These are phyloP conservation scores for Cucumis melo DNA, from an alignment of 306 rosid species.

Conservation along the genomic window DNA sequence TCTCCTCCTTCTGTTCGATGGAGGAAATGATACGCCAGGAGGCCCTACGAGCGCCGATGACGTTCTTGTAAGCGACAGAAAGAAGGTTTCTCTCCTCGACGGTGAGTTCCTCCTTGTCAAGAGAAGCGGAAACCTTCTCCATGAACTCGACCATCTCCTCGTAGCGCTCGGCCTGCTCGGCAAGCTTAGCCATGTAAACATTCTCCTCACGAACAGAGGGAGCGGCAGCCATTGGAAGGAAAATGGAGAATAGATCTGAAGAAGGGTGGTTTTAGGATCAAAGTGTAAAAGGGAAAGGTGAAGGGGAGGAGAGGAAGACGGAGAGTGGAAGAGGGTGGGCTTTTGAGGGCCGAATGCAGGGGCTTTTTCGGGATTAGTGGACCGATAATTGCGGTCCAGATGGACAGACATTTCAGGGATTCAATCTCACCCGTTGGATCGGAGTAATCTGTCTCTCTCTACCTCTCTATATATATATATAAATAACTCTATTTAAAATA, in stretches of 20 bases:
- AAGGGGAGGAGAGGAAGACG: background rate
- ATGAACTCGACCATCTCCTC: constrained; percentile 99
- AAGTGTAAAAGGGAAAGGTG: background rate
- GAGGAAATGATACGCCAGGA: constrained; percentile 98
- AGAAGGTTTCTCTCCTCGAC: constrained; percentile 94
- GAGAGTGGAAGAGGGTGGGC: background rate
- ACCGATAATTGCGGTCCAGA: constrained; percentile 54
- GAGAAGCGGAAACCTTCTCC: constrained; percentile 92
- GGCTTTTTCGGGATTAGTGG: constrained; percentile 1
- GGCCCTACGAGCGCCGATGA: constrained; percentile 89
- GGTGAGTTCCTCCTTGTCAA: constrained; percentile 81
- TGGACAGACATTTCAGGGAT: background rate
- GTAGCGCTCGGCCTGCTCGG: constrained; percentile 99
- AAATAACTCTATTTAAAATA: background rate
- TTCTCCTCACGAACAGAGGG: constrained; percentile 82
- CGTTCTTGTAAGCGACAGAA: constrained; percentile 95
- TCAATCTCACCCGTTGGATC: constrained; percentile 46
- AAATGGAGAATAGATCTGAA: constrained; percentile 4
- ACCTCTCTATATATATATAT: background rate
- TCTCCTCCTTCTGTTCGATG: constrained; percentile 99
- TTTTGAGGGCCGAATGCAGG: background rate
- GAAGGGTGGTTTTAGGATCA: background rate
- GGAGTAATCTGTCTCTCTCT: background rate
- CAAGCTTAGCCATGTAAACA: constrained; percentile 99
- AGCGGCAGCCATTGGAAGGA: constrained; percentile 47